Base-by-base conservation (phyloP, 768 basidiomycete species). In the Scleroderma bovista region DNA sequence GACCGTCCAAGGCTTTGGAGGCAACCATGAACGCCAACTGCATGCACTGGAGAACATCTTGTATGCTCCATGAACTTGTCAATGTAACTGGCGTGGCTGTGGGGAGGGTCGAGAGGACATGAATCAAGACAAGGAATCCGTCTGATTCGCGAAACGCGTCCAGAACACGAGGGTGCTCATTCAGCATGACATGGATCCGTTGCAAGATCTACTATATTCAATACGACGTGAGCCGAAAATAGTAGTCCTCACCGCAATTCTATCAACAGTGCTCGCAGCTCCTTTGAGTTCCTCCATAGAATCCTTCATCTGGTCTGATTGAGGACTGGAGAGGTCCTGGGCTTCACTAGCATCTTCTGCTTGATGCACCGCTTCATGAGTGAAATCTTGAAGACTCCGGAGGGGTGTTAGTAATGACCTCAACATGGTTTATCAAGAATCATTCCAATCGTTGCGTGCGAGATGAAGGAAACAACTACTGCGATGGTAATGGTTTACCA, bases 111-210 rank as follows among this genome's bases (percentile, higher is more conserved):
- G 87, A 85, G 4, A 93, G 71, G 26, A 86, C 75, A 57, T 80
- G 86, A 68, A 90, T 81, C 29, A 90, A 69, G 10, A 81, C 77
- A 17, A 91, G 70, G 61, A 90, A 91, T 1, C 90, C 90, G 53
- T 92, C 90, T 59, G 86, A 71, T 59, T 90, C 86, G 5, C 90
- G 75, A 64, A 93, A 92, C 17, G 84, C 81, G 49, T 84, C 82
- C 63, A 84, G 86, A 11, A 86, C 86, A 38, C 64, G 69, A 2
- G 72, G 61, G 57, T 87, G 83, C 62, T 88, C 80, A 15, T 74
- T 71, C 73, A 91, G 74, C 20, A 85, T 79, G 15, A 80, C 72
- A 47, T 81, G 78, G 36, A 92, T 81, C 60, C 88, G 85, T 17
- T 70, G 68, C 50, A 89, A 62, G 33, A 81, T 75, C 87, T 88